phyloP scores from a whole-genome alignment of 1,284 basidiomycete species.

The Ganoderma lingzhi region DNA sequence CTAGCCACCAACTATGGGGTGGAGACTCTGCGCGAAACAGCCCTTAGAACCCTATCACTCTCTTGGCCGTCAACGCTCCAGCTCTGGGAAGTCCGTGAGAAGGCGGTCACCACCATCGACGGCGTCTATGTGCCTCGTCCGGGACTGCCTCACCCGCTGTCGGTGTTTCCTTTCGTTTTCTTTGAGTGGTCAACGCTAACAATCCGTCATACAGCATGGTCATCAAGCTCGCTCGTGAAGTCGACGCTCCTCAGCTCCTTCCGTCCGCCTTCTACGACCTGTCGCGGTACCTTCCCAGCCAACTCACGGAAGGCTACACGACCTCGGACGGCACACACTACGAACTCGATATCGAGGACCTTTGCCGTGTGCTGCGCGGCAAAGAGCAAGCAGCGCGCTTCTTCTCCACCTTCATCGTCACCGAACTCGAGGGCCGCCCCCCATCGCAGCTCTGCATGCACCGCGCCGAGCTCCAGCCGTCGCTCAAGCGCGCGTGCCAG shows the following conservation, averaged over 20 bases:
- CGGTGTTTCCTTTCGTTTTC: slow-evolving; percentile 32
- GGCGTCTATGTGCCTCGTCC: slow-evolving; percentile 65
- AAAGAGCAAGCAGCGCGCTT: slow-evolving; percentile 75
- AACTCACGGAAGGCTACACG: slow-evolving; percentile 46
- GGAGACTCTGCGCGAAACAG: slow-evolving; percentile 58
- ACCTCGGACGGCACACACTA: slow-evolving; percentile 37
- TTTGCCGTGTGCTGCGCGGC: slow-evolving; percentile 66
- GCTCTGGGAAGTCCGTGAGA: slow-evolving; percentile 72
- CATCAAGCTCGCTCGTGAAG: slow-evolving; percentile 53
- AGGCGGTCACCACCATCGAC: slow-evolving; percentile 51
- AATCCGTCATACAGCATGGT: slow-evolving; percentile 46
- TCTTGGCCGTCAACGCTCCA: slow-evolving; percentile 66
- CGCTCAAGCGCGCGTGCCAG: slow-evolving; percentile 62
- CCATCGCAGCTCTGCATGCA: slow-evolving; percentile 59
- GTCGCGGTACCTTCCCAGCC: slow-evolving; percentile 55
- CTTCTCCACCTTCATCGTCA: slow-evolving; percentile 77
- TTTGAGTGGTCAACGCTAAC: slow-evolving; percentile 39
- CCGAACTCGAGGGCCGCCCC: slow-evolving; percentile 68
- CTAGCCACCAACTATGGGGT: slow-evolving; percentile 70
- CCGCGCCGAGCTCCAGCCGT: slow-evolving; percentile 51
- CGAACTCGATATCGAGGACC: slow-evolving; percentile 58
- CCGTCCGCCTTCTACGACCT: slow-evolving; percentile 62
- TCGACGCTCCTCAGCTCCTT: slow-evolving; percentile 46
- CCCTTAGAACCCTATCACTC: slow-evolving; percentile 56
- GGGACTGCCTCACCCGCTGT: slow-evolving; percentile 72